phyloP scores from a whole-genome alignment of 495 filamentous ascomycete genomes.

The Xylaria sp. region DNA sequence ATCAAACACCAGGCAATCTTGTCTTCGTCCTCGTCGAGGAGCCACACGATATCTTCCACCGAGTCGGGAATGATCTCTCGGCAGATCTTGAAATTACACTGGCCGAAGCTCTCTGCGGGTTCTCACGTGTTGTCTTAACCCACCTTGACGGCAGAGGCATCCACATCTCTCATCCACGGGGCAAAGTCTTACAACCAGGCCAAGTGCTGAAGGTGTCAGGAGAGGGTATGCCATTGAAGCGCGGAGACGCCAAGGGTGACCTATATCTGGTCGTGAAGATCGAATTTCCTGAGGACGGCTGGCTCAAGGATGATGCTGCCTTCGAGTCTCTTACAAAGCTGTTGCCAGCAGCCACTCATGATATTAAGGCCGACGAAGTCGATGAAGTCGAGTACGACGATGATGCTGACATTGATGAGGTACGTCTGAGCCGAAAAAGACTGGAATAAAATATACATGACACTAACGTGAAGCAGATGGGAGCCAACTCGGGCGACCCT shows the following conservation, averaged over 20 bases:
- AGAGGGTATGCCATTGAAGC: conserved; percentile 95
- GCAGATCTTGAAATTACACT: conserved; percentile 81
- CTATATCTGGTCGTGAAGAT: conserved; percentile 86
- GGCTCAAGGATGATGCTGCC: conserved; percentile 72
- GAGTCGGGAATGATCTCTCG: conserved; percentile 82
- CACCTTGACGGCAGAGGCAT: conserved; percentile 96
- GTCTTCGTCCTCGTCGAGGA: conserved; percentile 85
- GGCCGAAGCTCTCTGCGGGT: conserved; percentile 84
- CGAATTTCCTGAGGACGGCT: conserved; percentile 86
- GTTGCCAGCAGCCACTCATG: conserved; percentile 66
- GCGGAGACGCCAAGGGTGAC: conserved; percentile 81
- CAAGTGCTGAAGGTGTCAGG: conserved; percentile 83
- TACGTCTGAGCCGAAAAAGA: conserved; percentile 49
- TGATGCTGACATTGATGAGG: conserved; percentile 81
- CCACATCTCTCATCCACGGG: conserved; percentile 73
- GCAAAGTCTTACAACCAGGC: conserved; percentile 77
- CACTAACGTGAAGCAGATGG: conserved; percentile 58
- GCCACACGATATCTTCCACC: conserved; percentile 78
- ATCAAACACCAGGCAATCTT: conserved; percentile 90
- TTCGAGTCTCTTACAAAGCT: conserved; percentile 73
- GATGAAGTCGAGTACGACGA: conserved; percentile 88
- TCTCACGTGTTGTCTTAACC: conserved; percentile 87
- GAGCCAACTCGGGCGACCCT: conserved; percentile 67
- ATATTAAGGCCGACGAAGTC: conserved; percentile 71
- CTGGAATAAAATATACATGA: conserved; percentile 8